Percentiles rank a stretch among this genome's conserved stretches.
Conservation (phyloP, 2,329 filamentous ascomycete species). For the Arachnopeziza araneosa region DNA sequence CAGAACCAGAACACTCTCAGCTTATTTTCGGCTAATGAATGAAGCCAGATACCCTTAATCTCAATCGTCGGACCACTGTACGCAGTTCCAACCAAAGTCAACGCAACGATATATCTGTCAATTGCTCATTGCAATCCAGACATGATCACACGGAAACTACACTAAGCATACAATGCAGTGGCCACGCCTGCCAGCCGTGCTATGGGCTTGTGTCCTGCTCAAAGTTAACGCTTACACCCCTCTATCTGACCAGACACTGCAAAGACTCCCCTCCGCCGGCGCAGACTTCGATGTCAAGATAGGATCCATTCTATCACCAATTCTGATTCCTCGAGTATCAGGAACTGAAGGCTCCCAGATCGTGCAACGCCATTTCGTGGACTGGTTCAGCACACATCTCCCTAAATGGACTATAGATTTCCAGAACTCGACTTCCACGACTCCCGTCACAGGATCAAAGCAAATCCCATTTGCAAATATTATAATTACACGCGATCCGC, state of each 20-base stretch:
- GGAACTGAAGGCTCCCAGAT: constrained; percentile 70
- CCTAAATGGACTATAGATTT: constrained; percentile 75
- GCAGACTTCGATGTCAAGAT: constrained; percentile 72
- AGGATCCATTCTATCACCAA: constrained; percentile 75
- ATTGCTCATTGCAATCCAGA: not conserved
- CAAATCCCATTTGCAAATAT: constrained; percentile 82
- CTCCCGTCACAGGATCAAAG: constrained; percentile 65
- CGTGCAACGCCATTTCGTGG: constrained; percentile 74
- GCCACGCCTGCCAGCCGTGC: constrained; percentile 6
- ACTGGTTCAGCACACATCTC: constrained; percentile 71
- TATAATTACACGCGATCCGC: constrained; percentile 81
- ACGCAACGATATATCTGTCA: not conserved
- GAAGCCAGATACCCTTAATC: no score
- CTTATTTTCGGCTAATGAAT: no score
- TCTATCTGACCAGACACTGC: constrained; percentile 71
- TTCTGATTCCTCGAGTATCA: constrained; percentile 82
- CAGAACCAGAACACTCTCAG: no score
- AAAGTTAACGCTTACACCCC: constrained; percentile 27
- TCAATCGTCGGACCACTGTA: no score
- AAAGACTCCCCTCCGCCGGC: constrained; percentile 64
- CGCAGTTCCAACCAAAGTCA: not conserved
- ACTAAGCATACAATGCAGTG: not conserved
- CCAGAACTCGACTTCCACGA: constrained; percentile 86
- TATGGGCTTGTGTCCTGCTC: constrained; percentile 16
- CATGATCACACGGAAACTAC: not conserved